These are phyloP conservation scores for Nitzschia sp. DNA, from an alignment of 108 stramenopile genomes.

Conservation along the genomic window DNA sequence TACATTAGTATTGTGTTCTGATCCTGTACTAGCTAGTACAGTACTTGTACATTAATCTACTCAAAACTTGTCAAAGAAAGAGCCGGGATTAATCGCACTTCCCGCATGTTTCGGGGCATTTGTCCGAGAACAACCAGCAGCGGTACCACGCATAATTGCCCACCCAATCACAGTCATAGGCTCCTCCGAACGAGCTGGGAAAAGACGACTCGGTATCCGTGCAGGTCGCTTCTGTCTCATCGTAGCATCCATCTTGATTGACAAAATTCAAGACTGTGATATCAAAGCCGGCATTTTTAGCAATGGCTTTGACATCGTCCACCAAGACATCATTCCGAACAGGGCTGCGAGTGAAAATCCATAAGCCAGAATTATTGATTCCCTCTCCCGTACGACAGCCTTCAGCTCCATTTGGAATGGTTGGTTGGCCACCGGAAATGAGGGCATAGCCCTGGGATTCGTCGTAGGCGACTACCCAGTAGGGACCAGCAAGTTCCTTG, in stretches of 20 bases:
- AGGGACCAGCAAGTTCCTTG: constrained; percentile 39
- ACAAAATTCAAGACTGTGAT: constrained; percentile 48
- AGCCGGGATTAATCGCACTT: background rate
- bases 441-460: constrained; percentile 56
- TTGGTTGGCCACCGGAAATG: constrained; percentile 50
- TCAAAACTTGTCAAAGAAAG: too few relatives aligned
- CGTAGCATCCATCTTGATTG: constrained; percentile 20
- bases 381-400: constrained; percentile 22
- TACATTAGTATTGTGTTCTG: too few relatives aligned
- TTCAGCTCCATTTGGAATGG: background rate
- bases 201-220: background rate
- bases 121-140: background rate
- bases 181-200: background rate
- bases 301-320: constrained; percentile 30
- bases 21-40: too few relatives aligned
- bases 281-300: constrained; percentile 44
- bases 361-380: constrained; percentile 39
- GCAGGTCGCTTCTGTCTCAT: constrained; percentile 6
- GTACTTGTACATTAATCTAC: too few relatives aligned
- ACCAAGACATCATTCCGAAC: constrained; percentile 29
- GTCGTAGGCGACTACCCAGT: constrained; percentile 58
- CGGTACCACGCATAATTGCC: background rate
- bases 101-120: background rate
- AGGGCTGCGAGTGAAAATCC: constrained; percentile 44
- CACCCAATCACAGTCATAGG: background rate